These are phyloP conservation scores for Zygnema cylindricum DNA, from an alignment of 139 green algal genomes.

Conservation along the genomic window DNA sequence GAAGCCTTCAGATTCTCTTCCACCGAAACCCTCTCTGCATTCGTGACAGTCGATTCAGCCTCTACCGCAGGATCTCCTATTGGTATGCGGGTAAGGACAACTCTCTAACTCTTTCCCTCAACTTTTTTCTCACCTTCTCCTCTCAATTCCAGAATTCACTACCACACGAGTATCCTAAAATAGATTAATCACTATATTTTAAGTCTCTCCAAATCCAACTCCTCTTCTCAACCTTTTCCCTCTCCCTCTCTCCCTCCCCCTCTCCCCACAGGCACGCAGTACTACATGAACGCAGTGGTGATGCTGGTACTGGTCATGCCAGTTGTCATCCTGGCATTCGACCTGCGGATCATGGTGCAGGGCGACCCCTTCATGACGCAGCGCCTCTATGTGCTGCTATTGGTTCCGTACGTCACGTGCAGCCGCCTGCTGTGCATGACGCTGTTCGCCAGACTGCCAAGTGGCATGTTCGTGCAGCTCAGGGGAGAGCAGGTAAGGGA, in stretches of 20 bases:
- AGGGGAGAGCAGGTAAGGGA: slow-evolving; percentile 33
- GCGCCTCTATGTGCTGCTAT: slow-evolving; percentile 48
- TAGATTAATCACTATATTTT: no score
- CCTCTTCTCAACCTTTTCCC: no score
- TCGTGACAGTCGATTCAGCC: slow-evolving; percentile 11
- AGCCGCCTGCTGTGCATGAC: slow-evolving; percentile 51
- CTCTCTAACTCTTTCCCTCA: no score
- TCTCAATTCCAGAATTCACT: no score
- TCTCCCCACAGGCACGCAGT: slow-evolving; percentile 31
- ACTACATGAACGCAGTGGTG: slow-evolving; percentile 53
- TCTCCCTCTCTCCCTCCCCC: background rate
- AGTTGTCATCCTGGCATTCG: slow-evolving; percentile 46
- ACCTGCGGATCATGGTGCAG: slow-evolving; percentile 40
- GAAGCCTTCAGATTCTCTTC: slow-evolving; percentile 59
- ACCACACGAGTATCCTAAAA: no score
- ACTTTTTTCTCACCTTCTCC: no score
- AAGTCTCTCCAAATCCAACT: no score
- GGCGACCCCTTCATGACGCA: background rate
- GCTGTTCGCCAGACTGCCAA: slow-evolving; percentile 52
- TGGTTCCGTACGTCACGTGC: slow-evolving; percentile 48
- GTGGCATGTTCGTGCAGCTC: slow-evolving; percentile 36
- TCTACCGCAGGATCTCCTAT: slow-evolving; percentile 46
- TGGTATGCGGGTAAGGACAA: slow-evolving; percentile 48
- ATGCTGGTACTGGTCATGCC: slow-evolving; percentile 49
- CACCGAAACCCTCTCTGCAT: slow-evolving; percentile 51